These are phyloP conservation scores for Microsporum canis DNA, from an alignment of 2,329 filamentous ascomycete species.

Conservation along the genomic window DNA sequence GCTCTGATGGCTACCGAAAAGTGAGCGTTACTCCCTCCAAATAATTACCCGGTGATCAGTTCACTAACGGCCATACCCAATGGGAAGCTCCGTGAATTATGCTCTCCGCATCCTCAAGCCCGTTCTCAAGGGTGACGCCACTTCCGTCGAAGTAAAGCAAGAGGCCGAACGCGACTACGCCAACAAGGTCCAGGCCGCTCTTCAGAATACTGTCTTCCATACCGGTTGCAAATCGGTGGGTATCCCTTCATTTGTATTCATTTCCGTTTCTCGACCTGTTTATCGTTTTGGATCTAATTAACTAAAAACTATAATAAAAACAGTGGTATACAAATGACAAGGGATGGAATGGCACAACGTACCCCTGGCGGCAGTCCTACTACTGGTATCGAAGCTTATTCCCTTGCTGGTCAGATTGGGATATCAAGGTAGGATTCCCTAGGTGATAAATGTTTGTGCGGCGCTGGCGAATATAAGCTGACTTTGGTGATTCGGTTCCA, in stretches of 20 bases:
- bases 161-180: slow-evolving; percentile 37
- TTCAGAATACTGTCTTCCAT: slow-evolving; percentile 38
- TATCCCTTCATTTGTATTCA: not conserved
- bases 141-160: slow-evolving; percentile 36
- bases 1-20: slow-evolving; percentile 51
- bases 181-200: slow-evolving; percentile 34
- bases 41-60: not conserved
- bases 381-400: slow-evolving; percentile 22
- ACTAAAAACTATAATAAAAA: not conserved
- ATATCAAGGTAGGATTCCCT: slow-evolving; percentile 10
- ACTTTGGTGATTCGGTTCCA: not conserved
- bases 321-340: slow-evolving; percentile 21
- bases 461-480: not conserved
- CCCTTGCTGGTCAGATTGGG: slow-evolving; percentile 21
- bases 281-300: not conserved
- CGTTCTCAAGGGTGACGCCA: slow-evolving; percentile 36
- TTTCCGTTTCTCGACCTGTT: not conserved
- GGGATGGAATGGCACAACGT: slow-evolving; percentile 21
- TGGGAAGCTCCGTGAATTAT: slow-evolving; percentile 41
- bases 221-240: slow-evolving; percentile 24
- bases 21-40: slow-evolving; percentile 9
- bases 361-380: slow-evolving; percentile 21
- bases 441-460: not conserved
- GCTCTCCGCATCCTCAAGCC: slow-evolving; percentile 47
- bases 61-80: not conserved